Percentiles rank a stretch among this genome's conserved stretches.
phyloP scores from a whole-genome alignment of 768 basidiomycete species.

The Panaeolus papilionaceus region DNA sequence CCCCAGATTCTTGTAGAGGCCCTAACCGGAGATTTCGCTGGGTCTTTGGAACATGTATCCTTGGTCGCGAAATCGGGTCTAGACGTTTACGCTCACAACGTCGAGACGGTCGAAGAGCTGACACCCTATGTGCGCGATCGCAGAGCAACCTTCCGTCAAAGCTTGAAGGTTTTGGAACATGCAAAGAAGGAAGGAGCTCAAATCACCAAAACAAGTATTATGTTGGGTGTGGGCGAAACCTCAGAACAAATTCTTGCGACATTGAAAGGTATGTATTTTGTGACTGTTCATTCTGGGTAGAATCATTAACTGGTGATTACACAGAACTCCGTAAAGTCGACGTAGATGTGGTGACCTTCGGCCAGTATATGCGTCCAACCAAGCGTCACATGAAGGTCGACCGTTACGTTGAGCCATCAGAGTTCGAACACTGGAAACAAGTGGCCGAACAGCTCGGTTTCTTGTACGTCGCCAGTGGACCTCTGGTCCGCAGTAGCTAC shows the following conservation, averaged over 20 bases:
- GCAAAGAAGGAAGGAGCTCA: constrained; percentile 86
- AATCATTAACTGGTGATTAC: constrained; percentile 8
- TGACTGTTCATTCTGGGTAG: not conserved
- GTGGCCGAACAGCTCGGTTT: constrained; percentile 95
- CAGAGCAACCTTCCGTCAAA: constrained; percentile 89
- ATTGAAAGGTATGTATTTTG: constrained; percentile 68
- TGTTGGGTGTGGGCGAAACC: constrained; percentile 96
- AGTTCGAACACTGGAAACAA: constrained; percentile 92
- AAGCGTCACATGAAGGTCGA: constrained; percentile 99
- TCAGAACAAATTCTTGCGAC: constrained; percentile 84
- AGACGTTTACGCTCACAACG: constrained; percentile 97
- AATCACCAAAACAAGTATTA: constrained; percentile 97
- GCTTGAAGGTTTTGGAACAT: constrained; percentile 77
- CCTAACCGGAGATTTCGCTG: constrained; percentile 93
- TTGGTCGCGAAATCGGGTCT: constrained; percentile 91
- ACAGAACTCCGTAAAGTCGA: constrained; percentile 86
- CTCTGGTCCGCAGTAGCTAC: constrained; percentile 94
- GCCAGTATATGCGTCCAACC: constrained; percentile 99
- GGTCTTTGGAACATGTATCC: constrained; percentile 74
- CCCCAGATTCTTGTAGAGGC: constrained; percentile 97
- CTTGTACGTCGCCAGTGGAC: constrained; percentile 96
- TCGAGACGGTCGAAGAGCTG: constrained; percentile 94
- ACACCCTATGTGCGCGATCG: constrained; percentile 97
- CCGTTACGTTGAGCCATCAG: constrained; percentile 91
- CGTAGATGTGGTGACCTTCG: constrained; percentile 98